Evolutionary conservation across 2,329 filamentous ascomycete species (phyloP).

Genomic region (Zymoseptoria brevis): DNA sequence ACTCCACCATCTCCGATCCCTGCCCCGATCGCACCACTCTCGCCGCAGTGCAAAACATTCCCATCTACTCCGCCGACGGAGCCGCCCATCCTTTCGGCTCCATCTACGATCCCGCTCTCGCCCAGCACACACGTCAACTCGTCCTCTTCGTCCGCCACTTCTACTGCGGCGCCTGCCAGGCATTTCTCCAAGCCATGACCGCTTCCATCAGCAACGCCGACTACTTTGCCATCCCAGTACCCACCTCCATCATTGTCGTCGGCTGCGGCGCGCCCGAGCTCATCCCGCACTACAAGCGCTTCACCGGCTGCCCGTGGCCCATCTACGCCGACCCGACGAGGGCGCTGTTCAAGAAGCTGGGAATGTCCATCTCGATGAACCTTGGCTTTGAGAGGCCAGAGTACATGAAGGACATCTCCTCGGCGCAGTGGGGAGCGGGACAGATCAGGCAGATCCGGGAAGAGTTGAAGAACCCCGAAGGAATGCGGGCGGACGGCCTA

Average conservation of each 20-base stretch:
- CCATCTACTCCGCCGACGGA: slow-evolving; percentile 53
- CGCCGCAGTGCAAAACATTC: slow-evolving; percentile 28
- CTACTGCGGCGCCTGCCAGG: slow-evolving; percentile 36
- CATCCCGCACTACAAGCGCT: slow-evolving; percentile 30
- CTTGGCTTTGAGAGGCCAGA: slow-evolving; percentile 27
- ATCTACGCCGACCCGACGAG: slow-evolving; percentile 33
- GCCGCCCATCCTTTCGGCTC: slow-evolving; percentile 55
- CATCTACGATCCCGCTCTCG: slow-evolving; percentile 47
- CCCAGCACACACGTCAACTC: slow-evolving; percentile 31
- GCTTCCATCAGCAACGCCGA: slow-evolving; percentile 29
- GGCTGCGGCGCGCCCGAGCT: slow-evolving; percentile 32
- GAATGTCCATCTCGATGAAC: slow-evolving; percentile 29
- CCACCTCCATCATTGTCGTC: slow-evolving; percentile 32
- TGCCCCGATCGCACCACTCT: slow-evolving; percentile 28
- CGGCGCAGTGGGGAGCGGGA: slow-evolving; percentile 24
- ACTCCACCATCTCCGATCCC: slow-evolving; percentile 23
- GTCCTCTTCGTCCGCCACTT: slow-evolving; percentile 36
- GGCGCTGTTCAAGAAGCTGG: slow-evolving; percentile 30
- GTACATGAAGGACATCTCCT: slow-evolving; percentile 32
- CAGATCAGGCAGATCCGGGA: slow-evolving; percentile 25
- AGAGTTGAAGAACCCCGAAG: slow-evolving; percentile 24
- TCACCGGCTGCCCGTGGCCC: slow-evolving; percentile 31
- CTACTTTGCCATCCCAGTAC: slow-evolving; percentile 30
- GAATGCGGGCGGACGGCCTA: slow-evolving; percentile 12
- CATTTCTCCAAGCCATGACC: slow-evolving; percentile 30